These are phyloP conservation scores for Lizonia empirigonia DNA, from an alignment of 2,329 filamentous ascomycete species.

Conservation along the genomic window DNA sequence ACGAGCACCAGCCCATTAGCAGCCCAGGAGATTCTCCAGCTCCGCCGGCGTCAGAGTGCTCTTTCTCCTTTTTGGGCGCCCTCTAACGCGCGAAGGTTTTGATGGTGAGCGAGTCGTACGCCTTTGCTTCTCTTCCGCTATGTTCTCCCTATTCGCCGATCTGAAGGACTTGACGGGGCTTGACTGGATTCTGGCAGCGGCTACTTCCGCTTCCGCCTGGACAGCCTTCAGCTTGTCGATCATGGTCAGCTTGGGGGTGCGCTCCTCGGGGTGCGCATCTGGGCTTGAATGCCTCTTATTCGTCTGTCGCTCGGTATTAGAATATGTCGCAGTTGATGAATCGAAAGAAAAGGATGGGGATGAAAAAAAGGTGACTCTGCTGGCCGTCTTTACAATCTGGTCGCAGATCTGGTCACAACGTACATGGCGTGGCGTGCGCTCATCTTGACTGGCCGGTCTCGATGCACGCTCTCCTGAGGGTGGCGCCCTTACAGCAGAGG, in stretches of 20 bases:
- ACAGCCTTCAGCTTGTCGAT: conserved; percentile 55
- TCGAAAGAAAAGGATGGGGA: conserved; percentile 17
- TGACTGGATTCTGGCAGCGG: conserved; percentile 35
- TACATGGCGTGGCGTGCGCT: conserved; percentile 45
- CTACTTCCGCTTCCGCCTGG: conserved; percentile 53
- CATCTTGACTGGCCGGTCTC: conserved; percentile 31
- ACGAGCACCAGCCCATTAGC: conserved; percentile 21
- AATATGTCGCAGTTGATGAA: conserved; percentile 17
- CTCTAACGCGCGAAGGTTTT: conserved; percentile 55
- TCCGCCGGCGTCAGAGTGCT: conserved; percentile 79
- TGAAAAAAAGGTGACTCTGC: conserved; percentile 37
- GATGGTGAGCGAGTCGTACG: conserved; percentile 38
- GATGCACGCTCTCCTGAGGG: conserved; percentile 28
- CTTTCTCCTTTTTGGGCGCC: conserved; percentile 68
- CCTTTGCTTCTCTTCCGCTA: conserved; percentile 29
- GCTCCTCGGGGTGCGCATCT: conserved; percentile 46
- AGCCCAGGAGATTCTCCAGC: conserved; percentile 58
- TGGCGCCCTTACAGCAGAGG: conserved; percentile 24
- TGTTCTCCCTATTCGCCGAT: conserved; percentile 25
- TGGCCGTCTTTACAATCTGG: conserved; percentile 32
- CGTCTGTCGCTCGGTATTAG: conserved; percentile 42
- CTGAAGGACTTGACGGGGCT: conserved; percentile 15
- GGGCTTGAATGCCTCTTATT: conserved; percentile 49
- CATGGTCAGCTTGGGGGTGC: conserved; percentile 51
- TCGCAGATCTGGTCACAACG: conserved; percentile 39